These are phyloP conservation scores for Gyrodon lividus DNA, from an alignment of 768 basidiomycete genomes.

Conservation along the genomic window DNA sequence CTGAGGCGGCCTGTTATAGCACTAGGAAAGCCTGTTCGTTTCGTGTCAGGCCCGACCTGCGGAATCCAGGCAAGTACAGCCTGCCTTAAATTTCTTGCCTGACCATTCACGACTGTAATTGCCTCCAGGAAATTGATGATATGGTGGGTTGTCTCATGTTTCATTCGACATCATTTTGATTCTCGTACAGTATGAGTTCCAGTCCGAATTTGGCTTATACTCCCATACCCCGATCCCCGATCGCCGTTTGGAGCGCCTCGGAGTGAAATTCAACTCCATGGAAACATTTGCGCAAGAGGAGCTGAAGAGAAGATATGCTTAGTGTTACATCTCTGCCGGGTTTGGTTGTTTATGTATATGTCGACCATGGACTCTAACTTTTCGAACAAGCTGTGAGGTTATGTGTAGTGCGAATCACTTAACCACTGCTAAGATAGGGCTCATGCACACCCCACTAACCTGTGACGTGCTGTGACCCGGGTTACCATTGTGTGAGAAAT, in stretches of 20 bases:
- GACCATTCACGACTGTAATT: not conserved
- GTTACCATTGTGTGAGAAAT: too few species aligned
- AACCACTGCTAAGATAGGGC: too few species aligned
- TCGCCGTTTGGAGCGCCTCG: conserved; percentile 24
- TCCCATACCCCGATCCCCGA: conserved; percentile 20
- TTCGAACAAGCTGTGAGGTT: too few species aligned
- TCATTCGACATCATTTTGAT: not conserved
- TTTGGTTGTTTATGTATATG: not conserved
- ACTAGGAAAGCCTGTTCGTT: conserved; percentile 28
- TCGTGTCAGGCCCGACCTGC: conserved; percentile 10
- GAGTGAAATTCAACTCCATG: conserved; percentile 26
- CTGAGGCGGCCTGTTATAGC: conserved; percentile 7
- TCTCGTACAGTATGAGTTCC: conserved; percentile 19
- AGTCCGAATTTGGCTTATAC: conserved; percentile 27
- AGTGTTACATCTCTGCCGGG: not conserved
- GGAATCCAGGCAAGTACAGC: conserved; percentile 20
- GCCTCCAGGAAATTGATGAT: conserved; percentile 19
- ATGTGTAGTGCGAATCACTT: too few species aligned
- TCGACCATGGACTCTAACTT: not conserved
- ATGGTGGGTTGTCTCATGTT: conserved; percentile 18
- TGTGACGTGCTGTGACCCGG: too few species aligned
- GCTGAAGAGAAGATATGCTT: conserved; percentile 20
- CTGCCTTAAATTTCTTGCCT: not conserved
- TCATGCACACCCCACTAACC: too few species aligned
- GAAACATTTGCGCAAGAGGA: conserved; percentile 16